A percentile compares a stretch with the other conserved stretches of the same genome.
Evolutionary conservation across 1,284 basidiomycete species (phyloP).

Genomic region (Baeospora myosura): DNA sequence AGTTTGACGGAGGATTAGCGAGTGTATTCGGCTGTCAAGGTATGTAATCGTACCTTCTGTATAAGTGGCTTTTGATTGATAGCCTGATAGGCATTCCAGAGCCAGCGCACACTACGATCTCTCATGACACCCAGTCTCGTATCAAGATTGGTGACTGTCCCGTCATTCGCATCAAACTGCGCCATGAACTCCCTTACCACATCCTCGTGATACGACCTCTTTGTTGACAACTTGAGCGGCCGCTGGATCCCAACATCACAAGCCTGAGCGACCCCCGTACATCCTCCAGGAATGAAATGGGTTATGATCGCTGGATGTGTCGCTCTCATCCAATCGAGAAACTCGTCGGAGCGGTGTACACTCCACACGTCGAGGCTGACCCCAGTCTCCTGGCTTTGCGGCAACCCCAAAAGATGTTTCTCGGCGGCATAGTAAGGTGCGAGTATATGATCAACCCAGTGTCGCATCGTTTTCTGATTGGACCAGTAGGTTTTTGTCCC

Average conservation of each 20-base stretch:
- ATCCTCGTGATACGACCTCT: constrained; percentile 4
- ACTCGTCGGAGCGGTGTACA: constrained; percentile 1
- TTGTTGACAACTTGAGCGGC: constrained; percentile 3
- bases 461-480: not conserved
- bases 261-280: constrained; percentile 2
- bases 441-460: not conserved
- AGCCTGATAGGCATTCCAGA: not conserved
- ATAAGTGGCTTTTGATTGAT: not conserved
- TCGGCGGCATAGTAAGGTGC: not conserved
- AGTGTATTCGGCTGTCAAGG: not conserved
- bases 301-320: constrained; percentile 2
- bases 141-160: not conserved
- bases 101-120: constrained; percentile 2
- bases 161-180: not conserved
- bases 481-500: constrained; percentile 1
- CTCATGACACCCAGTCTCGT: not conserved
- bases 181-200: not conserved
- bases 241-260: constrained; percentile 5
- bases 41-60: constrained; percentile 1
- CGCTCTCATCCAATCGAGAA: constrained; percentile 1
- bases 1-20: not conserved
- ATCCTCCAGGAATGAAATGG: constrained; percentile 4
- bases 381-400: not conserved
- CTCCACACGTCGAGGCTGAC: constrained; percentile 2
- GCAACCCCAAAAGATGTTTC: not conserved